These are phyloP conservation scores for Penicillium sp. DNA, from an alignment of 2,329 filamentous ascomycete genomes.

Conservation along the genomic window DNA sequence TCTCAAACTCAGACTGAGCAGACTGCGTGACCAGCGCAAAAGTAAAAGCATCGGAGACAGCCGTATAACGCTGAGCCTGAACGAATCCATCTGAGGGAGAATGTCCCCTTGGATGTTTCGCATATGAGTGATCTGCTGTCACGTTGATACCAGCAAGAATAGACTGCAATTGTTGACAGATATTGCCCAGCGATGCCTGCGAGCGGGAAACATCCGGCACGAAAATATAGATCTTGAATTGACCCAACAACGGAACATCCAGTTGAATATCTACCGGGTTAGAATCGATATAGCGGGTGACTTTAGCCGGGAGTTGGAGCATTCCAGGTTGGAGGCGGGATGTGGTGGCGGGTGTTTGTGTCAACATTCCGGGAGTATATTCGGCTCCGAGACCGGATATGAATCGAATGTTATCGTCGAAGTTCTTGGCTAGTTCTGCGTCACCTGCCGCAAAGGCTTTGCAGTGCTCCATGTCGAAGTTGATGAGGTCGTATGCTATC, in stretches of 20 bases:
- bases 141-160: constrained; percentile 61
- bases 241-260: constrained; percentile 73
- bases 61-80: constrained; percentile 67
- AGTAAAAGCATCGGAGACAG: constrained; percentile 68
- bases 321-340: constrained; percentile 45
- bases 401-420: constrained; percentile 69
- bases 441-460: constrained; percentile 61
- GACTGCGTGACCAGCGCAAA: constrained; percentile 68
- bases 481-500: constrained; percentile 34
- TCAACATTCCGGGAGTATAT: constrained; percentile 65
- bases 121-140: constrained; percentile 63
- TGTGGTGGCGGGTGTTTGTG: constrained; percentile 38
- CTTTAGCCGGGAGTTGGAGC: constrained; percentile 65
- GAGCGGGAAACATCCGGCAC: constrained; percentile 61
- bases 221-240: constrained; percentile 74
- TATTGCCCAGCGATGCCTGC: constrained; percentile 58
- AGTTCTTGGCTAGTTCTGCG: constrained; percentile 65
- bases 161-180: constrained; percentile 56
- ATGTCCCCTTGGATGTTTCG: constrained; percentile 56
- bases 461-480: constrained; percentile 46
- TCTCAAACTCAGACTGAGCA: constrained; percentile 63
- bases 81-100: constrained; percentile 65
- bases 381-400: constrained; percentile 71
- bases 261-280: constrained; percentile 77
- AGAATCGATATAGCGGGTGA: constrained; percentile 72